Base-by-base conservation (phyloP, 1,284 basidiomycete genomes). In the Austroboletus novae-zelandiae region DNA sequence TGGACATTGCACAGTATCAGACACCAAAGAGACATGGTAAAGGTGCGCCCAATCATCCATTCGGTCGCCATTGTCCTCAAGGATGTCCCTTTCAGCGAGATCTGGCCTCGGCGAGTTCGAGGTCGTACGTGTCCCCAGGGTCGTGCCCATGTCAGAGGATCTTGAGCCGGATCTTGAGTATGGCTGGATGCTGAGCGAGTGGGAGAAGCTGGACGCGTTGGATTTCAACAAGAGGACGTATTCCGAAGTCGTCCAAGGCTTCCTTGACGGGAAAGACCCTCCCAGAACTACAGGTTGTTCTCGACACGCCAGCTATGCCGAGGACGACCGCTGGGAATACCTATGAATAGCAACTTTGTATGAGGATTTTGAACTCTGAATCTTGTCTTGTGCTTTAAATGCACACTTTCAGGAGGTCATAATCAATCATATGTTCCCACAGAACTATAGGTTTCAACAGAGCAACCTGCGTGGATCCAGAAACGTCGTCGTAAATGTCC, bases 201-300 rank as follows among this genome's bases (percentile, higher is more conserved):
- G 66, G 62, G 65, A 66, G 29, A 53, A 50, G 31, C 17, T 68
- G 5, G 53, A 64, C 25, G 32, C 13, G 2, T 18, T 17, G 17
- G 30, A 30, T 25, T 46, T 51, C 37, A 58, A 48, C 25, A 27
- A 27, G 52, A 62, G 49, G 40, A 51, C 52, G 11, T 67, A 68
- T 48, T 64, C 58, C 1, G 64, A 68, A 39, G 66, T 53, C 17
- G 56, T 44, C 17, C 59, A 7, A n/a, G 47, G 50, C 14, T 40
- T 51, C 9, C 15, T 44, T 5, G 45, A 57, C 3, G 41, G 27
- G 25, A 44, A 43, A 17, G 29, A 47, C 17, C 44, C 42, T 40
- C 37, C 45, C 9, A 35, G 32, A 3, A 10, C 15, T 2, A n/a
- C 32, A 15, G 34, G 40, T 25, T 48, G 20, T 25, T 36, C 49